A percentile compares a stretch with the other conserved stretches of the same genome.
Conservation (phyloP, 352 stramenopile genomes). For the Thraustochytrium striatum region DNA sequence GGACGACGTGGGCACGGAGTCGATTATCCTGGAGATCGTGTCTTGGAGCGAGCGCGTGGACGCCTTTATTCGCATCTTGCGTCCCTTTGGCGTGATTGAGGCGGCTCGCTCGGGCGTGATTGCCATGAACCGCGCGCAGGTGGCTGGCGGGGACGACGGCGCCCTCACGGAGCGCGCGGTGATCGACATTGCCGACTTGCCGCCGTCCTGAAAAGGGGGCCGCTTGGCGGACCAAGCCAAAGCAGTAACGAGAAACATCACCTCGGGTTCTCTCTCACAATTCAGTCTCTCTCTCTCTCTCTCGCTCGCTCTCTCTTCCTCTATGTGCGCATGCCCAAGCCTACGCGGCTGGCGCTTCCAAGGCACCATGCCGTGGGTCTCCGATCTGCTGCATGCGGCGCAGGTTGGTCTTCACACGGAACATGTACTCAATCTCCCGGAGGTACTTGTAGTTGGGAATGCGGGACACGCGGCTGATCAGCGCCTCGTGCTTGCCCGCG, state of each 20-base stretch:
- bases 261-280: background rate
- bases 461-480: background rate
- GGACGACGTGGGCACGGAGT: slow-evolving; percentile 44
- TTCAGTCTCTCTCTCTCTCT: background rate
- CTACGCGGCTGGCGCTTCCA: too few relatives aligned
- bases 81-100: slow-evolving; percentile 47
- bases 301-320: background rate
- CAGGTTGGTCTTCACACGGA: slow-evolving; percentile 8
- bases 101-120: slow-evolving; percentile 38
- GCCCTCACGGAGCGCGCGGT: background rate
- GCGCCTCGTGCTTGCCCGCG: background rate
- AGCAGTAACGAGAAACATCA: background rate
- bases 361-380: too few relatives aligned
- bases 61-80: slow-evolving; percentile 42
- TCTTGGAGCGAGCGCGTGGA: slow-evolving; percentile 39
- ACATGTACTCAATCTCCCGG: slow-evolving; percentile 31
- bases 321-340: background rate
- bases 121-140: slow-evolving; percentile 25
- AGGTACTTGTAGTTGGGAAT: slow-evolving; percentile 6
- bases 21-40: slow-evolving; percentile 42
- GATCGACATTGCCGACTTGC: slow-evolving; percentile 42
- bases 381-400: background rate
- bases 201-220: slow-evolving; percentile 21
- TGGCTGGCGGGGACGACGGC: background rate
- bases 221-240: too few relatives aligned